A percentile compares a stretch with the other conserved stretches of the same genome.
These are phyloP conservation scores for Zea mays DNA, from an alignment of 176 grass and related monocot genomes.

Conservation along the genomic window DNA sequence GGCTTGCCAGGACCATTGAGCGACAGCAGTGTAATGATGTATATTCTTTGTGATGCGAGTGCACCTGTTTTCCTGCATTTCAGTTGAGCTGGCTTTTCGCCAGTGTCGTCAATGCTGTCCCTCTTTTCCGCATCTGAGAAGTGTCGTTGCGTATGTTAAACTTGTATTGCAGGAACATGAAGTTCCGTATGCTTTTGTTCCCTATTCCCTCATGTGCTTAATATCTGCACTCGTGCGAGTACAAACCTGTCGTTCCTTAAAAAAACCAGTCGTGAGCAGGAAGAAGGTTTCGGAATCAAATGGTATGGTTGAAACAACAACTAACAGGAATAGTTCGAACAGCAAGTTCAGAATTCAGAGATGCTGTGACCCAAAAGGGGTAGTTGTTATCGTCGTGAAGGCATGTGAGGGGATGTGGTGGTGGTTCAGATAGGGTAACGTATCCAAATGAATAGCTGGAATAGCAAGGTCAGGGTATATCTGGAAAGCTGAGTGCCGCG, in stretches of 20 bases:
- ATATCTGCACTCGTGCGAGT: background rate
- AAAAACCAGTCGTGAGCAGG: background rate
- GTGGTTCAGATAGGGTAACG: background rate
- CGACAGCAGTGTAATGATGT: slow-evolving; percentile 55
- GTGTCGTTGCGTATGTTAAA: background rate
- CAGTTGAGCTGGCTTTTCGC: background rate
- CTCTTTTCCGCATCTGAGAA: background rate
- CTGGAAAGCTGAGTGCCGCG: background rate
- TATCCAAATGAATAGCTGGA: background rate
- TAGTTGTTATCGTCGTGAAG: background rate
- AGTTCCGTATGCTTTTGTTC: background rate
- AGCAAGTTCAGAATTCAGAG: background rate
- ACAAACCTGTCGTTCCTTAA: background rate
- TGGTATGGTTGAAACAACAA: background rate
- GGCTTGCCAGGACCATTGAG: slow-evolving; percentile 35
- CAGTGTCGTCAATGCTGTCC: background rate
- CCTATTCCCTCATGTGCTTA: background rate
- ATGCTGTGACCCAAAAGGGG: background rate
- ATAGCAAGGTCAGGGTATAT: background rate
- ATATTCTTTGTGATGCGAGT: slow-evolving; percentile 53
- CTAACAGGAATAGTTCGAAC: background rate
- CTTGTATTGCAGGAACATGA: background rate
- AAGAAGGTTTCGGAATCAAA: background rate
- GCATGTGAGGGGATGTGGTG: background rate
- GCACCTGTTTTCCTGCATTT: slow-evolving; percentile 21